Percentiles rank a stretch among this genome's conserved stretches.
Evolutionary conservation across 352 stramenopile genomes (phyloP).

Genomic region (Halophytophthora batemanensis): DNA sequence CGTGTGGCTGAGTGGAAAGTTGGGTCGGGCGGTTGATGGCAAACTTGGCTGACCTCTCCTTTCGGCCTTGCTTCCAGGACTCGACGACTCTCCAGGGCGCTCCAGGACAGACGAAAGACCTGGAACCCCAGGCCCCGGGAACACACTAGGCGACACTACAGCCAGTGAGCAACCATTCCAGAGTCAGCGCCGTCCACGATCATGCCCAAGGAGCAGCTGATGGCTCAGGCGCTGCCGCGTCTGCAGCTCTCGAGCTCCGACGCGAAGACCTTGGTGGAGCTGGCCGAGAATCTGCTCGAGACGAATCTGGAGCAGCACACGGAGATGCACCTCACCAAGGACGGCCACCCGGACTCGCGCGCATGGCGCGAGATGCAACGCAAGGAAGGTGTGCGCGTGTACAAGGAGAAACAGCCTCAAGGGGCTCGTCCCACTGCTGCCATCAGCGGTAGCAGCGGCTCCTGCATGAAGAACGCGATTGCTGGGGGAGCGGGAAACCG

Average conservation of each 20-base stretch:
- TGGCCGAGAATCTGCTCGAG: slow-evolving; percentile 32
- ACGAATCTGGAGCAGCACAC: slow-evolving; percentile 51
- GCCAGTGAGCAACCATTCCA: slow-evolving; percentile 21
- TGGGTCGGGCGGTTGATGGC: no score
- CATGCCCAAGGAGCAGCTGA: slow-evolving; percentile 37
- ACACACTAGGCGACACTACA: not conserved
- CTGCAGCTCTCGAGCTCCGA: slow-evolving; percentile 29
- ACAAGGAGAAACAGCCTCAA: slow-evolving; percentile 29
- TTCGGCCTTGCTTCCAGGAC: no score
- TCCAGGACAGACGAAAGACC: not conserved
- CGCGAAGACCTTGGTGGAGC: slow-evolving; percentile 35
- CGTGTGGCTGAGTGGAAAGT: no score
- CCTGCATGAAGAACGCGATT: slow-evolving; percentile 21
- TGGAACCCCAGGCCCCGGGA: not conserved
- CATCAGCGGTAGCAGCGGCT: slow-evolving; percentile 21
- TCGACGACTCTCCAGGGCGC: not conserved
- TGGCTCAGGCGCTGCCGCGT: slow-evolving; percentile 29
- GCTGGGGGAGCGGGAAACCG: slow-evolving; percentile 7
- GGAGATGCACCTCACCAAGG: slow-evolving; percentile 28
- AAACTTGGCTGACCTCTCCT: no score
- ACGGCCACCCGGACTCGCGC: slow-evolving; percentile 37
- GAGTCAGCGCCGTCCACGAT: slow-evolving; percentile 6
- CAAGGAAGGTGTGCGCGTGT: slow-evolving; percentile 37
- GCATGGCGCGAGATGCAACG: slow-evolving; percentile 43
- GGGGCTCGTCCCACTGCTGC: slow-evolving; percentile 9